Percentiles rank a stretch among this genome's conserved stretches.
phyloP scores from a whole-genome alignment of 2,329 filamentous ascomycete genomes.

The Aspergillus versicolor region DNA sequence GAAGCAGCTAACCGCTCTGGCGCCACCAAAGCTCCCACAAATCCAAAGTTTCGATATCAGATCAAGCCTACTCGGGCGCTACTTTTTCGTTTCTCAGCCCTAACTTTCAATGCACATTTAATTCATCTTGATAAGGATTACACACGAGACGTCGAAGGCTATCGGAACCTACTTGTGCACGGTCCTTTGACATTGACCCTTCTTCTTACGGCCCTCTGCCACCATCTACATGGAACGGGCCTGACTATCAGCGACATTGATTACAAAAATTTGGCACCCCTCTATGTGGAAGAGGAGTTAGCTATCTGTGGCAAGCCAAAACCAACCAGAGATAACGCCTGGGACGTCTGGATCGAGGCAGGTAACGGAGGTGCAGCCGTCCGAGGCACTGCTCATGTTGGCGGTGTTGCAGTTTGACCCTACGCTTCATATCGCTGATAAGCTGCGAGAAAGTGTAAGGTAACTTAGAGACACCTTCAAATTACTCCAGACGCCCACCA shows the following conservation, averaged over 20 bases:
- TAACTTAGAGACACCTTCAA: background rate
- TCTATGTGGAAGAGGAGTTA: slow-evolving; percentile 73
- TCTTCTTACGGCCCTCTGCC: slow-evolving; percentile 66
- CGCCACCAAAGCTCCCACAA: slow-evolving; percentile 43
- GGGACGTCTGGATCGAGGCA: slow-evolving; percentile 67
- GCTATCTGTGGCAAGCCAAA: slow-evolving; percentile 64
- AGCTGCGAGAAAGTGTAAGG: background rate
- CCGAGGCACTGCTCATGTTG: slow-evolving; percentile 51
- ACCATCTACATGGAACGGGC: slow-evolving; percentile 47
- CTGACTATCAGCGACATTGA: slow-evolving; percentile 57
- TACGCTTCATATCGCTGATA: background rate
- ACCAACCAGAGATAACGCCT: slow-evolving; percentile 45
- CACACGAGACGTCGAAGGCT: slow-evolving; percentile 69
- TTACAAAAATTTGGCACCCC: slow-evolving; percentile 78
- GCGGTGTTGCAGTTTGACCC: background rate
- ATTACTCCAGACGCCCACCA: background rate
- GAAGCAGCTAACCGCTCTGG: slow-evolving; percentile 19
- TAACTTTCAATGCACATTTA: slow-evolving; percentile 87
- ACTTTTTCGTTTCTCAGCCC: slow-evolving; percentile 85
- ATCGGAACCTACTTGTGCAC: slow-evolving; percentile 76
- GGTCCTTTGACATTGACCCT: slow-evolving; percentile 79
- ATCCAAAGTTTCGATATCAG: slow-evolving; percentile 57
- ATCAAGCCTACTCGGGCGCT: slow-evolving; percentile 68
- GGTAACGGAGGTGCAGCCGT: slow-evolving; percentile 63
- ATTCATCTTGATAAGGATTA: slow-evolving; percentile 82